Conservation (phyloP, 495 filamentous ascomycete genomes). For the Annulohypoxylon stygium region DNA sequence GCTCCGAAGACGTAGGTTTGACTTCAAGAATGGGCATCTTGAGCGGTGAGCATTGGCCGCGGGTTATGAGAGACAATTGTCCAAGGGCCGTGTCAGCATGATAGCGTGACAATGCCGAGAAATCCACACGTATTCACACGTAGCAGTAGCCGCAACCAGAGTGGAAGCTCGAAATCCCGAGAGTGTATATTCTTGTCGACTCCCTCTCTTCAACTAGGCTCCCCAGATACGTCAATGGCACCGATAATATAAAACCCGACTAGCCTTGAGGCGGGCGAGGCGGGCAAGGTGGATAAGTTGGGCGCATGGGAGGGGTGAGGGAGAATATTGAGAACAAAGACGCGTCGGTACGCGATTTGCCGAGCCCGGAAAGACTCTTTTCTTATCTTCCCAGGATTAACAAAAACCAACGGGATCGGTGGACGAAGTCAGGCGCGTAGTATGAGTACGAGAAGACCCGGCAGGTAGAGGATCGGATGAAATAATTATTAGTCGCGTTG, state of each 20-base stretch:
- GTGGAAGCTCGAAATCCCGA: neutral
- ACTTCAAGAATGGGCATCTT: slow-evolving; percentile 70
- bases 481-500: slow-evolving; percentile 14
- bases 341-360: slow-evolving; percentile 42
- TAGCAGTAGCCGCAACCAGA: neutral
- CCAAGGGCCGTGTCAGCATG: slow-evolving; percentile 26
- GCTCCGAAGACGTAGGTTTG: slow-evolving; percentile 59
- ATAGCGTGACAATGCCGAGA: slow-evolving; percentile 17
- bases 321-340: slow-evolving; percentile 33
- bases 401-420: neutral
- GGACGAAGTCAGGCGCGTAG: neutral
- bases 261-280: neutral
- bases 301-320: slow-evolving; percentile 11
- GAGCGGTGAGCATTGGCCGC: neutral
- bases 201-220: neutral
- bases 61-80: slow-evolving; percentile 6
- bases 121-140: neutral
- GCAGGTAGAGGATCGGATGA: neutral
- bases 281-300: neutral
- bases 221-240: neutral
- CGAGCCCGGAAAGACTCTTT: neutral
- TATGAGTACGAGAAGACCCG: neutral
- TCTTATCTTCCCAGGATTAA: neutral
- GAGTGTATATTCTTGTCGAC: neutral
- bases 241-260: neutral